Base-by-base conservation (phyloP, 371 early-diverging fungal species). In the Mucor plumbeus region DNA sequence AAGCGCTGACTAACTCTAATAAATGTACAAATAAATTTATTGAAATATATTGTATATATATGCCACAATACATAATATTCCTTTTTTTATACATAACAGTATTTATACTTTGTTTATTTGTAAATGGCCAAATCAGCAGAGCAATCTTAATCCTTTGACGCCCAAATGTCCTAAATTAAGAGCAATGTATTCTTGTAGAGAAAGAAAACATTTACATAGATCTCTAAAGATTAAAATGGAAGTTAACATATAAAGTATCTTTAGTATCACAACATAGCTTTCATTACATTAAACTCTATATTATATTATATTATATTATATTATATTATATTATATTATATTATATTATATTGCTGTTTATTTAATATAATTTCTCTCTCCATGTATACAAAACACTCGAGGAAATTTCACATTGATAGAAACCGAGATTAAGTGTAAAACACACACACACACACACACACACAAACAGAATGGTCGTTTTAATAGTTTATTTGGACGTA, bases 141-240 rank as follows among this genome's bases (percentile, higher is more conserved):
- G 44, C 44, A 44, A 44, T 44, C 44, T 44, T n/a, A 44, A 44
- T 44, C 7, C 17, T 44, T 44, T 44, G 44, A 44, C 44, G 44
- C 44, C n/a, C n/a, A 44, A 44, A 15, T 17, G 44, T 7, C 15
- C 44, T 17, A 44, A 44, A 44, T 44, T 44, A 17, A 44, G 44
- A 7, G 44, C 44, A 44, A n/a, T 44, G 44, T 44, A 17, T 44
- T 44, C 44, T 1, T 44, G 15, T 8, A 17, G n/a, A 44, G 7
- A 38, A 1, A 38, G 38, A 38, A 38, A 44, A 44, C 44, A 44
- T 44, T 17, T 17, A 44, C 44, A 44, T 44, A n/a, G 17, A 44
- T 44, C 44, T 44, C 44, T 44, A 44, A 44, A 44, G 44, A 44
- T 44, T n/a, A 44, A 44, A 44, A 44, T 44, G 44, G 44, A 44